Evolutionary conservation across 2,329 filamentous ascomycete genomes (phyloP).

Genomic region (Scleromitrula shiraiana): DNA sequence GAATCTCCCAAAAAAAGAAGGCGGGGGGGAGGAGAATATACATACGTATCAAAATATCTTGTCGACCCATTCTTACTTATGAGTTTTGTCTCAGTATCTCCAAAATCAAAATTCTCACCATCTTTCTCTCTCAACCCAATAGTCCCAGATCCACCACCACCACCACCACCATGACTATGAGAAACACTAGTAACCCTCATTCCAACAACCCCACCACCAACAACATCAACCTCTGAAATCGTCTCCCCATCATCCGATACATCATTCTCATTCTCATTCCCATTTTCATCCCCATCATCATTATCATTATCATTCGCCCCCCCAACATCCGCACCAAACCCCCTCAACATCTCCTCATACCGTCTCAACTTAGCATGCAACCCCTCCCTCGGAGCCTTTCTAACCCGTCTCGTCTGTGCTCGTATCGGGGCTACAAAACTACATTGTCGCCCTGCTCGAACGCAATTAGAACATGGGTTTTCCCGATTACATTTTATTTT

Average conservation of each 20-base stretch:
- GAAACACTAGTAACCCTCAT: conserved; percentile 1
- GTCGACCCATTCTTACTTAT: conserved; percentile 9
- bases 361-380: conserved; percentile 21
- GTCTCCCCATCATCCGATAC: conserved; percentile 17
- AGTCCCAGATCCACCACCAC: too few relatives aligned
- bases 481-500: conserved; percentile 32
- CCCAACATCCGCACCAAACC: conserved; percentile 21
- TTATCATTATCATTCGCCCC: not conserved
- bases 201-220: conserved; percentile 10
- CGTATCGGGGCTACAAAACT: conserved; percentile 22
- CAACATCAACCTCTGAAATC: conserved; percentile 16
- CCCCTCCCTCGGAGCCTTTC: conserved; percentile 14
- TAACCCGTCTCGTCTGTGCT: conserved; percentile 21
- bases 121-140: too few relatives aligned
- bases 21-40: too few relatives aligned
- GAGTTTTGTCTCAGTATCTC: conserved; percentile 17
- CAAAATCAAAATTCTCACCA: too few relatives aligned
- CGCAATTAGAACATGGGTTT: conserved; percentile 38
- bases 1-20: too few relatives aligned
- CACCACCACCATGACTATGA: too few relatives aligned
- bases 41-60: conserved; percentile 59
- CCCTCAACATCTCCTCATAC: conserved; percentile 14
- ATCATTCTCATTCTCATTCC: too few relatives aligned
- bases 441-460: conserved; percentile 33
- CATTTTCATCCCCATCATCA: conserved; percentile 20